Base-by-base conservation (phyloP, 768 basidiomycete genomes). In the Mycena alexandri region DNA sequence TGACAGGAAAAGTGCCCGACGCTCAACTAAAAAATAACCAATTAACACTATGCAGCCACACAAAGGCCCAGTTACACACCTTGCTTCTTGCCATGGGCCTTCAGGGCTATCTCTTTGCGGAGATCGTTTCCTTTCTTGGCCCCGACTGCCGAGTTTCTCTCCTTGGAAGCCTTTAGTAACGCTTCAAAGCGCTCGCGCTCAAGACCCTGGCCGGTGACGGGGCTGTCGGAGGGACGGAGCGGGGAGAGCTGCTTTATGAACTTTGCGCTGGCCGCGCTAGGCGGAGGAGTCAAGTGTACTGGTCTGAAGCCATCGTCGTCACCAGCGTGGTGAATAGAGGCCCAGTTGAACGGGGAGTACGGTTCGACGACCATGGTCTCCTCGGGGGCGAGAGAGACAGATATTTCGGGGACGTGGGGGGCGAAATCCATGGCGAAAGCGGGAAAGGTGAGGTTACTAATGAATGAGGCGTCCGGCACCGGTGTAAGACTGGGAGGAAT, bases 1-100 rank as follows among this genome's bases (percentile, higher is more conserved):
- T 65, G 89, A 90, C 29, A 94, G 79, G 80, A 94, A 94, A 64
- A 86, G 82, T 5, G 91, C 89, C 33, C 93, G 90, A 59, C 93
- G 86, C 76, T 92, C 90, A 72, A 85, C 91, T 93, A n/a, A 66
- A 42, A 24, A 29, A 29, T 48, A 21, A 38, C 43, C 62, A 22
- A 24, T 55, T 14, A 19, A 21, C 19, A 25, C 24, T 16, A 56
- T n/a, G 33, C 43, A 25, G n/a, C 5, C 25, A 57, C 25, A n/a
- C n/a, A 19, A 25, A 21, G 54, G 34, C 22, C 61, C 47, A 58
- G 58, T 10, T 29, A 83, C 86, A 72, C 76, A 94, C 93, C 81
- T 79, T 93, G 90, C 81, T 90, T 93, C 75, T 84, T 87, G 80
- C 84, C 87, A 78, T 93, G 92, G 56, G 84, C 85, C 77, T 89